Conservation (phyloP, 306 rosid species). For the Comarum palustre region DNA sequence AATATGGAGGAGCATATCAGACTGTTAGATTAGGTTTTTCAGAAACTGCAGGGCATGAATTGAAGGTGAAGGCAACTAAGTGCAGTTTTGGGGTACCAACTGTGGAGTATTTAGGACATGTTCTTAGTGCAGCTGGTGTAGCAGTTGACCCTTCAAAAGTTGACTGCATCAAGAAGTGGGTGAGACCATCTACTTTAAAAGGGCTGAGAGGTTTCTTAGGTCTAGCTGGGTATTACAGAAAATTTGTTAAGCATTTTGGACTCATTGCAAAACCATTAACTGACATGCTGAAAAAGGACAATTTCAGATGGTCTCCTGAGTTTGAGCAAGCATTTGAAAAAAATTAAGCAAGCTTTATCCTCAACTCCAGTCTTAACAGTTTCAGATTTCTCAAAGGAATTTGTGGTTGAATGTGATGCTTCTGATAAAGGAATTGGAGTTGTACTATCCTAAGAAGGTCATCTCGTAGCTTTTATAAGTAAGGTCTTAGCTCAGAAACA, state of each 20-base stretch:
- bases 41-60: not conserved
- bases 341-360: too few relatives aligned
- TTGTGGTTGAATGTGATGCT: too few relatives aligned
- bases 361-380: too few relatives aligned
- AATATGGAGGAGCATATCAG: not conserved
- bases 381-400: too few relatives aligned
- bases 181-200: not conserved
- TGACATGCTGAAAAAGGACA: not conserved
- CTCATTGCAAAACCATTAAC: not conserved
- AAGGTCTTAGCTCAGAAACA: too few relatives aligned
- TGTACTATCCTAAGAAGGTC: too few relatives aligned
- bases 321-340: too few relatives aligned
- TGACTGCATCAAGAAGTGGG: not conserved
- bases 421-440: too few relatives aligned
- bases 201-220: not conserved
- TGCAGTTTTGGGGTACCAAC: not conserved
- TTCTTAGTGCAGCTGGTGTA: not conserved
- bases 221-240: too few relatives aligned
- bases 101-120: conserved; percentile 3
- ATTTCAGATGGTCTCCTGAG: too few relatives aligned
- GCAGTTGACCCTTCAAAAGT: not conserved
- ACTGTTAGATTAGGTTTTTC: not conserved
- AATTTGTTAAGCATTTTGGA: not conserved
- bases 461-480: too few relatives aligned
- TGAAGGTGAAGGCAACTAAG: too few relatives aligned